Base-by-base conservation (phyloP, 306 rosid species). In the Cercis canadensis region DNA sequence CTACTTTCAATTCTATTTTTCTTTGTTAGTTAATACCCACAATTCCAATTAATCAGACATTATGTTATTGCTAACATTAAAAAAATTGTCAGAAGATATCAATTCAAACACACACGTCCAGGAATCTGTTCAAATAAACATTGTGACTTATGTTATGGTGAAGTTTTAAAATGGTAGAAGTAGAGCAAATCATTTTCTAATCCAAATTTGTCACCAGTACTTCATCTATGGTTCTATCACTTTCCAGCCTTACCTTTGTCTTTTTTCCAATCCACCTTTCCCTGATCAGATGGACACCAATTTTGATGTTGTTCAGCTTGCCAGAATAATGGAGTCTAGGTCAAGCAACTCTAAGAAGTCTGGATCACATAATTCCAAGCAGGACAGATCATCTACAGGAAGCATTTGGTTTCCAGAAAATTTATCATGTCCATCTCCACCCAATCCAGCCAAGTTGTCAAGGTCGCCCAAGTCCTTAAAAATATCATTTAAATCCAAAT, bases 321-420 rank as follows among this genome's bases (percentile, higher is more conserved):
- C 32, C 5, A 49, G 15, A 31, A 33, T 55, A 78, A 32, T 12
- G 90, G 87, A 5, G 0, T 82, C 86, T 0, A 92, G 87, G 65
- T 92, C 97, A 63, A 0, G 15, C 72, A 92, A 73, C 85, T 92
- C 97, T 81, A 92, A 47, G 64, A 36, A 90, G 57, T 58, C 68
- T 2, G 7, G 37, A 7, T 74, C 69, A 5, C 7, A 7, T 6
- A 16, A 34, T 14, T 50, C 15, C 8, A 64, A 44, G 31, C 47
- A 36, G 31, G 53, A 11, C 13, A 3, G 5, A 6, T 70, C 65
- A 32, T 61, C 19, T 0, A 11, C 36, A 62, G 75, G 43, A 65
- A 36, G 65, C 65, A 54, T 73, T 18, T 63, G 81, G 12, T 64
- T 75, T 56, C 54, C 61, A 58, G 45, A 33, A 63, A 59, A 57